Conservation (phyloP, 2,329 filamentous ascomycete genomes). For the Aureobasidium vineae region DNA sequence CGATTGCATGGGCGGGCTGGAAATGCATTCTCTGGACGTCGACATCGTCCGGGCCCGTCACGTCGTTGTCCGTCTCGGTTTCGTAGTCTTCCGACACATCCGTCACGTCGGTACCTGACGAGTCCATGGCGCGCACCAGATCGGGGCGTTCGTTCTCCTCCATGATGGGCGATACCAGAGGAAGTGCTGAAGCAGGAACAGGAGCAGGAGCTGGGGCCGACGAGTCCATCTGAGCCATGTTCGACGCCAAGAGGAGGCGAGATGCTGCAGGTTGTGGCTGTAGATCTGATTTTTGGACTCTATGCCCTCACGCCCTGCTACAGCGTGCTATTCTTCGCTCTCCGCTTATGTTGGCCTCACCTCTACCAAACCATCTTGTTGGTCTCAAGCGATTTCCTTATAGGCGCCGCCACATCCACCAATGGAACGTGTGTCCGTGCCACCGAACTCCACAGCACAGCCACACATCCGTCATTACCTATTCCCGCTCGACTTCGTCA, state of each 20-base stretch:
- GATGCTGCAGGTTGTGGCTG: not conserved
- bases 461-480: not conserved
- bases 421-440: not conserved
- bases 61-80: slow-evolving; percentile 20
- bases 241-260: slow-evolving; percentile 10
- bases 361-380: not conserved
- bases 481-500: not conserved
- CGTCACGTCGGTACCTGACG: slow-evolving; percentile 35
- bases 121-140: slow-evolving; percentile 36
- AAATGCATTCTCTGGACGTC: slow-evolving; percentile 24
- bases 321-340: not conserved
- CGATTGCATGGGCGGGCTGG: not conserved
- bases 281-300: not conserved
- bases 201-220: slow-evolving; percentile 2
- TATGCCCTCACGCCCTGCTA: not conserved
- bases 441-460: not conserved
- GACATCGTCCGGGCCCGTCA: slow-evolving; percentile 12
- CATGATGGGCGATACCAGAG: slow-evolving; percentile 34
- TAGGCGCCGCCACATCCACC: slow-evolving; percentile 13
- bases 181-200: slow-evolving; percentile 5
- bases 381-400: slow-evolving; percentile 4
- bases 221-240: slow-evolving; percentile 10
- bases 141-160: slow-evolving; percentile 37
- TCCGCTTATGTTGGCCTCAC: not conserved
- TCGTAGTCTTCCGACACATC: slow-evolving; percentile 29